Evolutionary conservation across 2,329 filamentous ascomycete genomes (phyloP).

Genomic region (Fusarium cyanostomum): DNA sequence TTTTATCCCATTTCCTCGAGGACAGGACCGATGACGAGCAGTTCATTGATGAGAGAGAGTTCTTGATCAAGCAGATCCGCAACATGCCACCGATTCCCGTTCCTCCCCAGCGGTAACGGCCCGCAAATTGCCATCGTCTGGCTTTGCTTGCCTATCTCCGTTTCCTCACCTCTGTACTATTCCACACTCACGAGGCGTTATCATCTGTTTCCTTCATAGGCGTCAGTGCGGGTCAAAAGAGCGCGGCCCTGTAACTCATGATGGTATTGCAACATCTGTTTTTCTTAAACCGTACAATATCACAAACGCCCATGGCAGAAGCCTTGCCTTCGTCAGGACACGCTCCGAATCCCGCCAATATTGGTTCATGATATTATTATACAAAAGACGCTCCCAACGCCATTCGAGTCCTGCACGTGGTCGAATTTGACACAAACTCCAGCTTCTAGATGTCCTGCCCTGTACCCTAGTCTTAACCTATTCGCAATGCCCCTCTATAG

Average conservation of each 20-base stretch:
- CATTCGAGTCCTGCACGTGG: conserved; percentile 31
- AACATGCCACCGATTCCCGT: conserved; percentile 71
- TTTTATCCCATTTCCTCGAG: conserved; percentile 90
- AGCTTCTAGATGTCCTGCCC: conserved; percentile 31
- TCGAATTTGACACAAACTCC: conserved; percentile 34
- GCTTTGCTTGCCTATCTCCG: background rate
- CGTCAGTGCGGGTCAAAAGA: conserved; percentile 15
- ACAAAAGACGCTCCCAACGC: conserved; percentile 43
- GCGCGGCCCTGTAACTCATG: conserved; percentile 20
- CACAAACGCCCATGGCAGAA: conserved; percentile 9
- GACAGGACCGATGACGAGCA: conserved; percentile 97
- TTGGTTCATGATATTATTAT: conserved; percentile 40
- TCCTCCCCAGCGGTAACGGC: conserved; percentile 56
- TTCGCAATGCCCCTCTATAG: background rate
- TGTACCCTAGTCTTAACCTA: conserved; percentile 1
- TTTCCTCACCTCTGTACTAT: conserved; percentile 16
- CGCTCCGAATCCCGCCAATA: conserved; percentile 19
- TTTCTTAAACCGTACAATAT: conserved; percentile 22
- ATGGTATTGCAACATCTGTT: conserved; percentile 22
- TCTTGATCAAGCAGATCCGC: conserved; percentile 92
- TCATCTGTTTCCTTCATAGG: conserved; percentile 8
- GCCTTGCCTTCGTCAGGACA: conserved; percentile 17
- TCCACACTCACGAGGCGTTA: conserved; percentile 24
- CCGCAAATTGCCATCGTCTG: background rate
- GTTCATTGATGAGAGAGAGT: conserved; percentile 97